These are phyloP conservation scores for Trebouxia gelatinosa DNA, from an alignment of 163 green algal genomes.

Conservation along the genomic window DNA sequence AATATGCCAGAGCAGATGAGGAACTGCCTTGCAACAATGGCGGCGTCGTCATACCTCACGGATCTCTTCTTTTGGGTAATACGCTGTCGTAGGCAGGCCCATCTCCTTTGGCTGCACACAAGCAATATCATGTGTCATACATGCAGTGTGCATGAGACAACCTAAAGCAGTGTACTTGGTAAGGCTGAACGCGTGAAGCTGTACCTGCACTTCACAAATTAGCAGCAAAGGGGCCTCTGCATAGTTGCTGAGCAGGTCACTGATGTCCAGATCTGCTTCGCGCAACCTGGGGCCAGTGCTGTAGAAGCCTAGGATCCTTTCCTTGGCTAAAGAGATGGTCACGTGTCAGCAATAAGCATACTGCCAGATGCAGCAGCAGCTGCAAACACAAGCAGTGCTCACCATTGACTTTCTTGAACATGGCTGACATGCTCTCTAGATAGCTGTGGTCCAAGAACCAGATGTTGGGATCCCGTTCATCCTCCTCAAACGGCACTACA, in stretches of 20 bases:
- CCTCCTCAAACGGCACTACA: conserved; percentile 98
- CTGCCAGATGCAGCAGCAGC: background rate
- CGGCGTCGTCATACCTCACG: conserved; percentile 75
- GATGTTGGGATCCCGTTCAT: conserved; percentile 93
- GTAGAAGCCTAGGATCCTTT: conserved; percentile 98
- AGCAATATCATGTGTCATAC: background rate
- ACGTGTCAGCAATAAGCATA: background rate
- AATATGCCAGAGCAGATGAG: background rate
- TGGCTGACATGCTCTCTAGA: conserved; percentile 94
- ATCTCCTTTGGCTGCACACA: conserved; percentile 92
- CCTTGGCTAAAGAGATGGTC: conserved; percentile 69
- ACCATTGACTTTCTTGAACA: conserved; percentile 99
- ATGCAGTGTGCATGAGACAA: background rate
- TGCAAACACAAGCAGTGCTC: conserved; percentile 11
- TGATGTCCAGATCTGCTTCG: conserved; percentile 93
- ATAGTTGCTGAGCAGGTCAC: conserved; percentile 82
- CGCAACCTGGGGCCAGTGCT: conserved; percentile 93
- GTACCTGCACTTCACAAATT: conserved; percentile 92
- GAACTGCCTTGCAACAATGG: too few species aligned
- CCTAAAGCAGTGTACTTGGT: background rate
- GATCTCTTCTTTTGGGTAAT: conserved; percentile 88
- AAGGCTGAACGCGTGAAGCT: background rate
- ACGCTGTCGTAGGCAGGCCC: conserved; percentile 94
- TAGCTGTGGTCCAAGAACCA: conserved; percentile 99
- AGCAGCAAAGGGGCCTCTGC: conserved; percentile 86